A percentile compares a stretch with the other conserved stretches of the same genome.
These are phyloP conservation scores for Capronia epimyces DNA, from an alignment of 2,329 filamentous ascomycete species.

Conservation along the genomic window DNA sequence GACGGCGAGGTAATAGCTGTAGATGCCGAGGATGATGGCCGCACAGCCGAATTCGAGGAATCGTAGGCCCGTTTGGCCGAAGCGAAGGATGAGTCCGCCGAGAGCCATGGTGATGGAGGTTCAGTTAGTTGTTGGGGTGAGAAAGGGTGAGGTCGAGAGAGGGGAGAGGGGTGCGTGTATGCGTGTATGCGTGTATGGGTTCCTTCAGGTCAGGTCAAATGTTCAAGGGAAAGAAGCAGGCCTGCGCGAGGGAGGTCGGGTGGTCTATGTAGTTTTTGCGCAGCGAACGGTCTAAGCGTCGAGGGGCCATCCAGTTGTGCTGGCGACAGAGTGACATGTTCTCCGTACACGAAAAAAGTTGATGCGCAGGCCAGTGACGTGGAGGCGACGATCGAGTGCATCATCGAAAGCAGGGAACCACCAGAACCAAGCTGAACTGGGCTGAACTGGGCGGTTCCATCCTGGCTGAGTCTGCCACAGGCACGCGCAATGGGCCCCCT, in stretches of 20 bases:
- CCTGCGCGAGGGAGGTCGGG: constrained; percentile 1
- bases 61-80: constrained; percentile 66
- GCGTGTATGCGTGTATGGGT: background rate
- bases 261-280: constrained; percentile 12
- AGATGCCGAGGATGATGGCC: constrained; percentile 69
- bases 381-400: constrained; percentile 7
- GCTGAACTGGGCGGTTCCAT: too few species aligned
- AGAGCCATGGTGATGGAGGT: constrained; percentile 50
- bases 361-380: constrained; percentile 9
- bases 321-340: background rate
- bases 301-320: background rate
- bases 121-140: background rate
- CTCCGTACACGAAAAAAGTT: background rate
- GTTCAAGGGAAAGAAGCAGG: background rate
- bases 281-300: background rate
- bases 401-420: constrained; percentile 5
- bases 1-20: constrained; percentile 76
- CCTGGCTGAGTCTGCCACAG: too few species aligned
- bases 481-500: too few species aligned
- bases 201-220: background rate
- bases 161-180: background rate
- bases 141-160: background rate
- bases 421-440: background rate
- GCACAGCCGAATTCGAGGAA: constrained; percentile 67
- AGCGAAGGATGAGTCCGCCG: constrained; percentile 60